Conservation (phyloP, 2,329 filamentous ascomycete species). For the Didymella keratinophila region DNA sequence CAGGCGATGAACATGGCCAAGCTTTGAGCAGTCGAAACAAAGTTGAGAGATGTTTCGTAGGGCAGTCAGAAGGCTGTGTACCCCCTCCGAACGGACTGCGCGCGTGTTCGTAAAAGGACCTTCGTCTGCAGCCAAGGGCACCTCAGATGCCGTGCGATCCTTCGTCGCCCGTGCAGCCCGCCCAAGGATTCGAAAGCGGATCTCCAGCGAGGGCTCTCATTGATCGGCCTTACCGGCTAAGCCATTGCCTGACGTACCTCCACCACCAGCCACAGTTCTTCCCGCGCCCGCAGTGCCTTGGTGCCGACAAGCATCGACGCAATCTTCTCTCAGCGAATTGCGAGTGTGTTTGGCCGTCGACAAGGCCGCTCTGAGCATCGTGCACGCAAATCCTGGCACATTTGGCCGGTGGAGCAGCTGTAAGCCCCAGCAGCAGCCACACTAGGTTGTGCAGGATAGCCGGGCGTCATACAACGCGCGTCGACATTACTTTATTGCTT, state of each 20-base stretch:
- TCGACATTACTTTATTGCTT: slow-evolving; percentile 27
- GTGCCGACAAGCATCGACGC: slow-evolving; percentile 29
- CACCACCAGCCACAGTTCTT: slow-evolving; percentile 32
- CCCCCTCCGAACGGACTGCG: background rate
- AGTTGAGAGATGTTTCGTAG: slow-evolving; percentile 1
- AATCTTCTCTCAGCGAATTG: slow-evolving; percentile 22
- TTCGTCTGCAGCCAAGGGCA: slow-evolving; percentile 15
- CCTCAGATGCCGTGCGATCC: slow-evolving; percentile 20
- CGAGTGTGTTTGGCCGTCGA: slow-evolving; percentile 21
- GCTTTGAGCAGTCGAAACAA: background rate
- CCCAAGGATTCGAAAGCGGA: slow-evolving; percentile 9
- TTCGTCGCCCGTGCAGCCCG: slow-evolving; percentile 15
- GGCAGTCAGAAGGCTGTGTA: slow-evolving; percentile 1
- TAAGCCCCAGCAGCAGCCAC: slow-evolving; percentile 41
- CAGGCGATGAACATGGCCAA: background rate
- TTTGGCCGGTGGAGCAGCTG: slow-evolving; percentile 24
- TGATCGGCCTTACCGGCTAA: slow-evolving; percentile 26
- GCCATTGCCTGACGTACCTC: slow-evolving; percentile 32
- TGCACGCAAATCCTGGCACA: slow-evolving; percentile 19
- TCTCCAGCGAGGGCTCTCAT: slow-evolving; percentile 16
- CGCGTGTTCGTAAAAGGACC: slow-evolving; percentile 10
- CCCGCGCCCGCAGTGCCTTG: slow-evolving; percentile 27
- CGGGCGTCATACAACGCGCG: slow-evolving; percentile 44
- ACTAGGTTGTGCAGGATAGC: slow-evolving; percentile 24
- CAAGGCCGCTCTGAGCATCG: slow-evolving; percentile 17